phyloP scores from a whole-genome alignment of 495 filamentous ascomycete species.

The Tuber melanosporum region DNA sequence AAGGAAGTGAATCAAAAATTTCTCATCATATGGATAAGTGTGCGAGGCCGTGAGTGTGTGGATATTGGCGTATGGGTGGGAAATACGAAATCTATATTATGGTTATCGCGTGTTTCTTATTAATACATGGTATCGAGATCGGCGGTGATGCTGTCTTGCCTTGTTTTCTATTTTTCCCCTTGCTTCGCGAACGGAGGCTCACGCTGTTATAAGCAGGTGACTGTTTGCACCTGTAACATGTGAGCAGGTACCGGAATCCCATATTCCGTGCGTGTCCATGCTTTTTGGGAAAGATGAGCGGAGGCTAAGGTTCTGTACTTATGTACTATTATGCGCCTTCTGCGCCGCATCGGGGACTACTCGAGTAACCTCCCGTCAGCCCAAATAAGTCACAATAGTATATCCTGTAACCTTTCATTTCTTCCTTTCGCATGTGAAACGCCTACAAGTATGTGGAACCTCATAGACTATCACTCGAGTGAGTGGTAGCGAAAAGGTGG shows the following conservation, averaged over 20 bases:
- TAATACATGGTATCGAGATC: background rate
- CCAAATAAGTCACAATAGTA: background rate
- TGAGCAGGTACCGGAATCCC: background rate
- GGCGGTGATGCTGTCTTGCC: background rate
- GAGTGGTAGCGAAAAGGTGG: background rate
- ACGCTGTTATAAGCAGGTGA: background rate
- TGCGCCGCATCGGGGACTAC: background rate
- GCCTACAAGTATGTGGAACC: background rate
- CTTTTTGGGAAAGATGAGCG: background rate
- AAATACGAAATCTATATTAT: background rate
- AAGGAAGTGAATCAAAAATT: background rate
- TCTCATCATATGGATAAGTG: background rate
- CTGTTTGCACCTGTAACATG: background rate
- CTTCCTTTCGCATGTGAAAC: background rate
- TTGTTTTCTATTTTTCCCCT: background rate
- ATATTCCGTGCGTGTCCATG: background rate
- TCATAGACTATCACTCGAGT: background rate
- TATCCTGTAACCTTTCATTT: background rate
- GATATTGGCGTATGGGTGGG: background rate
- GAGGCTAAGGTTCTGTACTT: background rate
- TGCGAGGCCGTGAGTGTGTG: background rate
- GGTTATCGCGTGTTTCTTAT: background rate
- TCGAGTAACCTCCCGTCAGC: background rate
- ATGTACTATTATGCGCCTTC: background rate
- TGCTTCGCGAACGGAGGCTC: background rate